Conservation (phyloP, 2,329 filamentous ascomycete genomes). For the Biscogniauxia mediterranea region DNA sequence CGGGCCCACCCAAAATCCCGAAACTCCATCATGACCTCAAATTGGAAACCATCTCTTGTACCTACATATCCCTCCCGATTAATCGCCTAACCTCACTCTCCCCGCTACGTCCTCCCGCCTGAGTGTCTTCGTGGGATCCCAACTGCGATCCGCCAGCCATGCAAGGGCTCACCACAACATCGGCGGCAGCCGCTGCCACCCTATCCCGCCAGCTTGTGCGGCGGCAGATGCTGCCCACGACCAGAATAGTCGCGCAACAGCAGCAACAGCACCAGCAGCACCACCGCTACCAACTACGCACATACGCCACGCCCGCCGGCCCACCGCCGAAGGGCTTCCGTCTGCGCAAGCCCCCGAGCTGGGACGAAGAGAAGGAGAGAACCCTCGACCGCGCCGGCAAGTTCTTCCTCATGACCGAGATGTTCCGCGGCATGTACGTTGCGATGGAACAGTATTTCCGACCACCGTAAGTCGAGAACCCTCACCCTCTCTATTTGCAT, state of each 20-base stretch:
- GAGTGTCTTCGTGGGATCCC: slow-evolving; percentile 9
- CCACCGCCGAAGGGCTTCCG: slow-evolving; percentile 81
- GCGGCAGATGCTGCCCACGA: slow-evolving; percentile 26
- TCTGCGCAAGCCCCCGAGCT: slow-evolving; percentile 68
- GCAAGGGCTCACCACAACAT: slow-evolving; percentile 33
- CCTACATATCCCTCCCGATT: slow-evolving; percentile 13
- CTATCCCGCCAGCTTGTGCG: slow-evolving; percentile 34
- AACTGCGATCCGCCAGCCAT: slow-evolving; percentile 29
- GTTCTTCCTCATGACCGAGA: slow-evolving; percentile 94
- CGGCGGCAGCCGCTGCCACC: slow-evolving; percentile 22
- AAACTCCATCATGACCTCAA: slow-evolving; percentile 27
- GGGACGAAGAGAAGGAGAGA: slow-evolving; percentile 76
- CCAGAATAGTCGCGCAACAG: slow-evolving; percentile 33
- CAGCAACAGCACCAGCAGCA: no score
- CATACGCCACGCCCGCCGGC: slow-evolving; percentile 69
- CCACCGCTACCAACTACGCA: slow-evolving; percentile 14
- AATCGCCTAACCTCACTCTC: slow-evolving; percentile 14
- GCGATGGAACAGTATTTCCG: slow-evolving; percentile 97
- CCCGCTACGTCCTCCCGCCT: slow-evolving; percentile 16
- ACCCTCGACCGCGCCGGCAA: slow-evolving; percentile 82
- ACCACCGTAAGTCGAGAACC: slow-evolving; percentile 69
- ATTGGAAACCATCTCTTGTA: slow-evolving; percentile 14
- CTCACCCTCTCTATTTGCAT: no score
- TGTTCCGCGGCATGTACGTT: slow-evolving; percentile 97
- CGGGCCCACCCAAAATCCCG: slow-evolving; percentile 29